Conservation (phyloP, 1,284 basidiomycete genomes). For the Anthracocystis panici-leucophaei region DNA sequence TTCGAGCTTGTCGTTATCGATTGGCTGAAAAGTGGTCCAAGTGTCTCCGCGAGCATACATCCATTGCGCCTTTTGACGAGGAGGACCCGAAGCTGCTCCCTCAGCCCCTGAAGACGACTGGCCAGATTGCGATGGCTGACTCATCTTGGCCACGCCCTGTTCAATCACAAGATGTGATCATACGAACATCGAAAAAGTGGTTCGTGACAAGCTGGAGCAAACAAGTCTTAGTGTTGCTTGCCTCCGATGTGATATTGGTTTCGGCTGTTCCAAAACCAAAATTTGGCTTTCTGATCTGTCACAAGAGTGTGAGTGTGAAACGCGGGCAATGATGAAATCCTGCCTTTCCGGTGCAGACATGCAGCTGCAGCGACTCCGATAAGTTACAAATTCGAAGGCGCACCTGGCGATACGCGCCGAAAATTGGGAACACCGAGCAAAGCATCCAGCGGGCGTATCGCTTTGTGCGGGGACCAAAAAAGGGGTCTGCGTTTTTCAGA, state of each 20-base stretch:
- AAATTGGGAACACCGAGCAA: neutral
- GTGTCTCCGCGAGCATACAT: slow-evolving; percentile 61
- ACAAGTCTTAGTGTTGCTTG: neutral
- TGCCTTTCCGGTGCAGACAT: neutral
- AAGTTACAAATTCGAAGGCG: neutral
- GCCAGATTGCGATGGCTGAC: slow-evolving; percentile 13
- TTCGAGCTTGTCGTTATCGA: slow-evolving; percentile 60
- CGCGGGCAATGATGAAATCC: slow-evolving; percentile 2
- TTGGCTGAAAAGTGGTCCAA: slow-evolving; percentile 61
- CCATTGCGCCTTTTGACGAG: slow-evolving; percentile 54
- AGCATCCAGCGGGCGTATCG: slow-evolving; percentile 1
- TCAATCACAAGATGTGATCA: slow-evolving; percentile 1
- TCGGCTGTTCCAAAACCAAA: neutral
- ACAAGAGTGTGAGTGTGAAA: neutral
- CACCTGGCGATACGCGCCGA: slow-evolving; percentile 3
- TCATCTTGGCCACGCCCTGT: slow-evolving; percentile 14
- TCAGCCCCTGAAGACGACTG: slow-evolving; percentile 1
- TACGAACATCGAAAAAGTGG: neutral
- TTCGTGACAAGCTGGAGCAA: too few relatives aligned
- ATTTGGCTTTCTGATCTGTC: neutral
- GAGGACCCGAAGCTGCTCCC: slow-evolving; percentile 10
- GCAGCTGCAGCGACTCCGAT: slow-evolving; percentile 6
- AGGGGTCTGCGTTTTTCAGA: too few relatives aligned
- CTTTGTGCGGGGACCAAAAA: neutral
- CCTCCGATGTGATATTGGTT: neutral